Evolutionary conservation across 768 basidiomycete species (phyloP).

Genomic region (Grammothele lineata): DNA sequence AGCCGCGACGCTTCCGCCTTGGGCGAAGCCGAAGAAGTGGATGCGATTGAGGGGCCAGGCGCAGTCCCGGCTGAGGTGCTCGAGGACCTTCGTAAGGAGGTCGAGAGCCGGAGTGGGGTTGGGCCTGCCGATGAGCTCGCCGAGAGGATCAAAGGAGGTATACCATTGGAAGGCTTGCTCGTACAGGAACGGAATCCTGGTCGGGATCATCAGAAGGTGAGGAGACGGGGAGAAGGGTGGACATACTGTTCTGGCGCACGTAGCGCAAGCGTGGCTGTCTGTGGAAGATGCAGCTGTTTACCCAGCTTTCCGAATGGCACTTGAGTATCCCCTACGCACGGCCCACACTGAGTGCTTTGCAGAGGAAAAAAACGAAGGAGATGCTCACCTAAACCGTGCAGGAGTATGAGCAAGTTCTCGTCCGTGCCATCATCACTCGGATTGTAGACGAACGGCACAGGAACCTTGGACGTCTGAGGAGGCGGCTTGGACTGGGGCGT

Average conservation of each 20-base stretch:
- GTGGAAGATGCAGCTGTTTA: conserved; percentile 73
- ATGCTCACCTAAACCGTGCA: conserved; percentile 81
- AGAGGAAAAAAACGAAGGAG: not conserved
- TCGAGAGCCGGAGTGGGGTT: conserved; percentile 70
- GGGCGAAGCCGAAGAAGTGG: conserved; percentile 85
- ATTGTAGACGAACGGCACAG: conserved; percentile 59
- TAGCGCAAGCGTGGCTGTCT: conserved; percentile 80
- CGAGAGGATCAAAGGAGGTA: conserved; percentile 73
- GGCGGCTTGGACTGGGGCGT: conserved; percentile 37
- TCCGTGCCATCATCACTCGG: conserved; percentile 82
- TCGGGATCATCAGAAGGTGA: not conserved
- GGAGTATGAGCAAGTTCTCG: conserved; percentile 77
- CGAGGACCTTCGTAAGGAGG: conserved; percentile 46
- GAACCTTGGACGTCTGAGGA: conserved; percentile 42
- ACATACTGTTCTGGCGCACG: conserved; percentile 74
- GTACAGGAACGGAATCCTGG: conserved; percentile 73
- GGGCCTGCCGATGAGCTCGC: conserved; percentile 64
- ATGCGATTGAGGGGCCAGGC: conserved; percentile 66
- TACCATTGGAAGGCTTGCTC: conserved; percentile 87
- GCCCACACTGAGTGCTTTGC: not conserved
- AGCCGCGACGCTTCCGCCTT: conserved; percentile 75
- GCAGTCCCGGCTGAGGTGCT: conserved; percentile 55
- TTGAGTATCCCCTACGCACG: conserved; percentile 69
- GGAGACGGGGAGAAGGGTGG: not conserved
- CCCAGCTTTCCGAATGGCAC: conserved; percentile 74